Evolutionary conservation across 1,139 yeast species (phyloP), one percentile per base, ranked within the genome.

Genomic region (Blastobotrys capitulatus): DNA sequence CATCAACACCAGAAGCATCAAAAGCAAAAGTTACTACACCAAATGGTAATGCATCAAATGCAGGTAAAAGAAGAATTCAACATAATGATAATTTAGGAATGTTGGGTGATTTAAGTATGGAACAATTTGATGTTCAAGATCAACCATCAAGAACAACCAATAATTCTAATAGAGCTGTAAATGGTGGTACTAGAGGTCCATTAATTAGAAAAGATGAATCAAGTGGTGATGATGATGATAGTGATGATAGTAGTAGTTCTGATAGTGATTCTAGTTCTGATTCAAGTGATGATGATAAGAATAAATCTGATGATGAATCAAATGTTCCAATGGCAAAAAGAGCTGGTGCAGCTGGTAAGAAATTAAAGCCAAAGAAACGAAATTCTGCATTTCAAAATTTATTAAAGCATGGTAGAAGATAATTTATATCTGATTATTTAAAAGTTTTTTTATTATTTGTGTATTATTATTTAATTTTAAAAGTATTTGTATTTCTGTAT

Each of bases 301-400:
- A 34, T 10, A 37, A 37, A 15, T 35, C 40, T 8, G 51, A 51
- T n/a, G 53, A 51, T n/a, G 48, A 40, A 16, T 37, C 43, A 18
- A 31, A 15, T 6, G 44, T 51, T 35, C 54, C 54, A 27, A 43
- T 43, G 47, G 32, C 50, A 37, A 48, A 48, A 27, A 38, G 45
- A 37, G 54, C 54, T 12, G 49, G 48, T 16, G 25, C 16, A 13
- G 16, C 22, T 6, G 12, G 16, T n/a, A 12, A 41, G 6, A 6
- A 8, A 4, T 31, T 39, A 4, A 27, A 15, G n/a, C 32, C 36
- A 16, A 44, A 31, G n/a, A 44, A 44, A 42, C 16, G 48, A 8
- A 45, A 41, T 20, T 36, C 53, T 13, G 51, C 51, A n/a, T 47
- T 50, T 38, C 39, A 38, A 20, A 44, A 44, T 10, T 38, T 50